Evolutionary conservation across 306 rosid species (phyloP), one percentile per base, ranked within the genome.

Genomic region (Castanea sativa): DNA sequence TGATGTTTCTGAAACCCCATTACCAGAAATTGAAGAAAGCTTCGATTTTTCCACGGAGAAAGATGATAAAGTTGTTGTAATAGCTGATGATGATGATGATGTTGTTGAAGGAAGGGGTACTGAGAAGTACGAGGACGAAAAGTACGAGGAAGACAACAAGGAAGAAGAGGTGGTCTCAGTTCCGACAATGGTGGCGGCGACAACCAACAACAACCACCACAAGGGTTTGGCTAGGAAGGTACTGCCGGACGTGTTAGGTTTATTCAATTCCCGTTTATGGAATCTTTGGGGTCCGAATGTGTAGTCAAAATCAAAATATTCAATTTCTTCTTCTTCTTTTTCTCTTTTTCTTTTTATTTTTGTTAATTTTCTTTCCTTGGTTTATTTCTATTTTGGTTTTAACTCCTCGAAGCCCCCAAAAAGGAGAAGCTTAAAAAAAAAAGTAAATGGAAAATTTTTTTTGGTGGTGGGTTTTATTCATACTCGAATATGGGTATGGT

Each of bases 281-380:
- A 85, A 65, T 80, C 89, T 90, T 88, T 90, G 94, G 94, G 74
- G 90, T 90, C 92, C 94, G 86, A 85, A 83, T 88, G 89, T 77
- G 61, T 81, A 85, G 70, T 73, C 55, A 29, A 29, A 51, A 10
- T 41, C 55, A 29, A 29, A 38, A 2, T 29, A 43, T 80, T 71
- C 51, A 60, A 32, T 60, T 67, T 73, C 27, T 30, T 57, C 10
- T 55, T 82, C 30, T 76, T 19, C 0, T 65, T 35, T 20, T 73
- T 63, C 30, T 6, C 20, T 41, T 30, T 43, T 6, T 76, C 4
- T 75, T 57, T 67, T 60, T 75, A 33, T 14, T 73, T 73, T 68
- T 79, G 45, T 41, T 19, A 49, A 49, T 49, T 49, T 49, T 49
- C 53, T 49, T 49, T 49, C 53, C 14, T 49, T 68, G 35, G 78